phyloP scores from a whole-genome alignment of 2,329 filamentous ascomycete species.

The Talaromyces funiculosus region DNA sequence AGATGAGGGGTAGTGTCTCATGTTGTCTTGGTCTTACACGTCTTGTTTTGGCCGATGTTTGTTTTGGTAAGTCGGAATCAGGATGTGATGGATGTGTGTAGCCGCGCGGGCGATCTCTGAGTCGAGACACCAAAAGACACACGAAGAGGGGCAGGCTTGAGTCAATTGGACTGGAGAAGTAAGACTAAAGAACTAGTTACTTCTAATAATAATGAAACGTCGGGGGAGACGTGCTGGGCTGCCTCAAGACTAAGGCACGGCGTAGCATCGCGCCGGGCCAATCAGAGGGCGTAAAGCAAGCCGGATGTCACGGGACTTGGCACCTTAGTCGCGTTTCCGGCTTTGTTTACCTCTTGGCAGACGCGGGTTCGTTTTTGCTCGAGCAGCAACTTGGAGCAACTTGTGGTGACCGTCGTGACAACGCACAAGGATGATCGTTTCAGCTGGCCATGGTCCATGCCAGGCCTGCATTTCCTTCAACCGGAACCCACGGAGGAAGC shows the following conservation, averaged over 20 bases:
- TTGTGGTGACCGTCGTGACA: background rate
- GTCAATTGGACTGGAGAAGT: background rate
- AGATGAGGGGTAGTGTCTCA: background rate
- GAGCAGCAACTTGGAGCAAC: background rate
- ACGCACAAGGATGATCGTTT: background rate
- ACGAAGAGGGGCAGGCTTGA: background rate
- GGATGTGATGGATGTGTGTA: background rate
- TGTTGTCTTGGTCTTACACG: background rate
- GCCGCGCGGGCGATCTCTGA: background rate
- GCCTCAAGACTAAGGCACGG: constrained; percentile 1
- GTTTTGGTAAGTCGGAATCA: background rate
- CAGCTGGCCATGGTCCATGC: background rate
- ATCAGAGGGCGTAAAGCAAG: background rate
- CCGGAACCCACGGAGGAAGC: background rate
- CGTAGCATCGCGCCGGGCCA: background rate
- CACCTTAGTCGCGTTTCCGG: constrained; percentile 5
- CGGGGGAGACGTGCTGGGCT: background rate
- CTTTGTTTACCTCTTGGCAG: constrained; percentile 13
- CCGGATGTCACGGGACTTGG: constrained; percentile 9
- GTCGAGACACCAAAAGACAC: background rate
- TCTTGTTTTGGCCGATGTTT: background rate
- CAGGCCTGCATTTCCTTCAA: background rate
- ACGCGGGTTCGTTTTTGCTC: background rate
- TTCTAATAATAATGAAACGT: too few species aligned
- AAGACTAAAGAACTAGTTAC: background rate